Percentiles rank a stretch among this genome's conserved stretches.
These are phyloP conservation scores for Agaricus sinodeliciosus DNA, from an alignment of 768 basidiomycete species.

Conservation along the genomic window DNA sequence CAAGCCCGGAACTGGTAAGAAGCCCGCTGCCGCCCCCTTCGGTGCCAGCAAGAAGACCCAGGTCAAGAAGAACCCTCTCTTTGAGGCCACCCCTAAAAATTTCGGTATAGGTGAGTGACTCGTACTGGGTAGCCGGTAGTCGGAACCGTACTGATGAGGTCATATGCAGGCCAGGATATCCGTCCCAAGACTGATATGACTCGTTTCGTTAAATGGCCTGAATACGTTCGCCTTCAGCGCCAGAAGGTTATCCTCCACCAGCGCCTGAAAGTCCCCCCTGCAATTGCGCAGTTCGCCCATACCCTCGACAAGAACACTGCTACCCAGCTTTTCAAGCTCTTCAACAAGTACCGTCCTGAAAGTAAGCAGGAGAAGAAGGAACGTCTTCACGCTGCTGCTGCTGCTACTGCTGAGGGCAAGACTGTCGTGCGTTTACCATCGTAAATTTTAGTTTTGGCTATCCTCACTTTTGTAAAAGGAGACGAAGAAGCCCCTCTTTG, in stretches of 20 bases:
- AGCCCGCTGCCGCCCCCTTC: slow-evolving; percentile 80
- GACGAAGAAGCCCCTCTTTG: slow-evolving; percentile 90
- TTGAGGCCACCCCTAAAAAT: slow-evolving; percentile 85
- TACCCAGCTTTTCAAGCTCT: slow-evolving; percentile 93
- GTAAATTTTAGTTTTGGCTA: neutral
- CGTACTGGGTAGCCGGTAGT: neutral
- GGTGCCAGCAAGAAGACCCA: slow-evolving; percentile 73
- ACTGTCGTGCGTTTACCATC: neutral
- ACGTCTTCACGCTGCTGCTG: slow-evolving; percentile 74
- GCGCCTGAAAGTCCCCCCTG: slow-evolving; percentile 96
- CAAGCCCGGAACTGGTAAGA: slow-evolving; percentile 70
- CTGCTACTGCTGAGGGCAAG: slow-evolving; percentile 77
- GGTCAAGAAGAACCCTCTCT: slow-evolving; percentile 90
- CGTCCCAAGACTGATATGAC: slow-evolving; percentile 86
- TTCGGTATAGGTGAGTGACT: slow-evolving; percentile 84
- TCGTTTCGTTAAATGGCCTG: slow-evolving; percentile 99
- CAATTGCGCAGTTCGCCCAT: slow-evolving; percentile 96
- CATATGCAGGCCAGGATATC: slow-evolving; percentile 79
- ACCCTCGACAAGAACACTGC: slow-evolving; percentile 99
- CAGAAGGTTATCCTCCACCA: slow-evolving; percentile 98
- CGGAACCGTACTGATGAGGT: neutral
- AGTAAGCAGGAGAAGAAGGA: slow-evolving; percentile 96
- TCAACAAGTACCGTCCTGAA: slow-evolving; percentile 97
- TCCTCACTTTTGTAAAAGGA: slow-evolving; percentile 36
- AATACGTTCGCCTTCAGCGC: slow-evolving; percentile 95